Conservation (phyloP, 805 yeast genomes). For the Ogataea paraovalis region DNA sequence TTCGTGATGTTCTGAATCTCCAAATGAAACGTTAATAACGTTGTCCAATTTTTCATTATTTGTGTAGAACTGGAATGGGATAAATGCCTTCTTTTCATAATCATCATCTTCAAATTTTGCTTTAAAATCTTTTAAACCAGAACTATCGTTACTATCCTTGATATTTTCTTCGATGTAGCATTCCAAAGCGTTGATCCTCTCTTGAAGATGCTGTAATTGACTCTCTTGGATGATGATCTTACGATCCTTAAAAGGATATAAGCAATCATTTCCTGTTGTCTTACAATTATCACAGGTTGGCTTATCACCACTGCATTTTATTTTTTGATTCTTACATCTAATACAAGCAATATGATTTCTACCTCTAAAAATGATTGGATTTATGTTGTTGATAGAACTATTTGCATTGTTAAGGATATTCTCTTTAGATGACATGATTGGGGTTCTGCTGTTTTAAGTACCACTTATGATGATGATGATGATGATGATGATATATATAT, state of each 20-base stretch:
- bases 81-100: conserved; percentile 11
- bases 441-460: too few species aligned
- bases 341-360: conserved; percentile 41
- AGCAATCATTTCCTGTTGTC: conserved; percentile 19
- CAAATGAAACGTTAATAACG: conserved; percentile 26
- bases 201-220: conserved; percentile 23
- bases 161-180: conserved; percentile 7
- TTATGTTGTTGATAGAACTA: conserved; percentile 13
- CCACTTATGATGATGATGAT: too few species aligned
- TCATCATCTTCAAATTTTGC: conserved; percentile 8
- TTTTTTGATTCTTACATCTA: conserved; percentile 46
- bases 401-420: conserved; percentile 12
- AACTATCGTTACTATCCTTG: not conserved
- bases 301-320: conserved; percentile 44
- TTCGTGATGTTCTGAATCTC: conserved; percentile 21
- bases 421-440: conserved; percentile 11
- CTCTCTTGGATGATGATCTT: conserved; percentile 28
- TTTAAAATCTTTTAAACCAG: conserved; percentile 1
- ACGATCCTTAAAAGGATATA: conserved; percentile 28
- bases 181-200: conserved; percentile 23
- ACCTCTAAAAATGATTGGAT: conserved; percentile 26
- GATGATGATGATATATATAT: too few species aligned
- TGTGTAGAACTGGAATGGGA: conserved; percentile 20
- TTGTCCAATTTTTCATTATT: conserved; percentile 21
- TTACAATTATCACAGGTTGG: conserved; percentile 28